Conservation (phyloP, 164 flowering plant species). For the Vitis amurensis region DNA sequence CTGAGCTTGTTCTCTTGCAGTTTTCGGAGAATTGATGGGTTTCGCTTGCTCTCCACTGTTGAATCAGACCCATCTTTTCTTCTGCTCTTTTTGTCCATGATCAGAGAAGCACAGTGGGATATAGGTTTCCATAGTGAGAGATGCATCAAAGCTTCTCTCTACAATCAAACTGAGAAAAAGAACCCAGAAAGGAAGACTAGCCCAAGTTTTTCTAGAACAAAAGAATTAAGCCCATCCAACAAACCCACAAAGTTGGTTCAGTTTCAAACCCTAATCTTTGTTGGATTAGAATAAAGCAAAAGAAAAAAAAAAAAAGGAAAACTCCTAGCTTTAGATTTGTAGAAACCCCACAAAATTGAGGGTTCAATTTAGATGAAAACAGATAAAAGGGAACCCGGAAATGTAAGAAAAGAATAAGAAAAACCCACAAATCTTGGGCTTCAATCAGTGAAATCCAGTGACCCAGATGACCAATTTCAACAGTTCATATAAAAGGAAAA, state of each 20-base stretch:
- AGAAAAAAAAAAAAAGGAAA: background rate
- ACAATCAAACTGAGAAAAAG: constrained; percentile 7
- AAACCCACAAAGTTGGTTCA: constrained; percentile 7
- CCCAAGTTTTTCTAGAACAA: constrained; percentile 8
- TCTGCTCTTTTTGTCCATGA: constrained; percentile 72
- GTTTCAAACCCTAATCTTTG: constrained; percentile 13
- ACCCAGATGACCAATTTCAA: background rate
- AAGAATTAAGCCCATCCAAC: constrained; percentile 32
- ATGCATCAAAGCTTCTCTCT: constrained; percentile 63
- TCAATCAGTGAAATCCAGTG: background rate
- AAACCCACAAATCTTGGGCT: background rate
- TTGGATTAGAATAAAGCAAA: constrained; percentile 11
- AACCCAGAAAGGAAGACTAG: constrained; percentile 19
- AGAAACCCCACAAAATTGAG: constrained; percentile 4
- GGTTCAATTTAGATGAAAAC: no score
- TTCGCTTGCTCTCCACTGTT: constrained; percentile 37
- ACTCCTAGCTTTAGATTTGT: no score
- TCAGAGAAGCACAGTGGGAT: constrained; percentile 80
- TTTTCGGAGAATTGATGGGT: constrained; percentile 55
- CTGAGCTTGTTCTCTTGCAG: constrained; percentile 82
- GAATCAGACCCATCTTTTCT: constrained; percentile 55
- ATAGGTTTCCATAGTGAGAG: constrained; percentile 92
- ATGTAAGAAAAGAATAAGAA: constrained; percentile 1
- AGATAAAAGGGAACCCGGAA: background rate
- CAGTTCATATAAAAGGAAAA: no score